A percentile compares a stretch with the other conserved stretches of the same genome.
phyloP scores from a whole-genome alignment of 192 early-diverging fungal genomes.

The Entomortierella lignicola region DNA sequence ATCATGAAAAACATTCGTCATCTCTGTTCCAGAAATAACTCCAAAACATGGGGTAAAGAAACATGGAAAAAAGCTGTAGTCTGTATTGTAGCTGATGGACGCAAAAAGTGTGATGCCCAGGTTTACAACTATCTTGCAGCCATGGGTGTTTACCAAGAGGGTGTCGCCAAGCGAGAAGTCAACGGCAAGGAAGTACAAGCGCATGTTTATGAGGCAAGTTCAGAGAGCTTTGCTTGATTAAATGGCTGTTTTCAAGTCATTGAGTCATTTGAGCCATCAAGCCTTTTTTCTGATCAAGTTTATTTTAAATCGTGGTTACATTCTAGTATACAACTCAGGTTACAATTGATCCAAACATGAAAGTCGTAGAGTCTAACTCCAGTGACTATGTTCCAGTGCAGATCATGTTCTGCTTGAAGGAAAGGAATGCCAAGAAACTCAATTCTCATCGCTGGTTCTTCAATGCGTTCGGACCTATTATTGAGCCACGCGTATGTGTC shows the following conservation, averaged over 20 bases:
- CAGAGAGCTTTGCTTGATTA: neutral
- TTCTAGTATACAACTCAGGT: constrained; percentile 80
- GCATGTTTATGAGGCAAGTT: constrained; percentile 64
- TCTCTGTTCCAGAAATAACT: constrained; percentile 69
- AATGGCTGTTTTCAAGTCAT: neutral
- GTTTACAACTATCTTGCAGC: constrained; percentile 73
- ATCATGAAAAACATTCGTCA: constrained; percentile 85
- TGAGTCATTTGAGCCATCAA: too few relatives aligned
- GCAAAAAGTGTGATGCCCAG: constrained; percentile 72
- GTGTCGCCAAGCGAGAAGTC: constrained; percentile 75
- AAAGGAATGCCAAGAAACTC: constrained; percentile 91
- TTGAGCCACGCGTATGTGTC: constrained; percentile 70
- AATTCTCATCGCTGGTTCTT: constrained; percentile 82
- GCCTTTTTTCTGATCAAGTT: neutral
- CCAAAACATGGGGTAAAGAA: constrained; percentile 64
- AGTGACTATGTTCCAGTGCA: constrained; percentile 75
- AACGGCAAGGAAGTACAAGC: constrained; percentile 71
- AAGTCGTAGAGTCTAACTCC: constrained; percentile 61
- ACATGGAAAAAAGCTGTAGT: constrained; percentile 85
- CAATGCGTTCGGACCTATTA: constrained; percentile 68
- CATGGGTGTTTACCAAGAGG: constrained; percentile 85
- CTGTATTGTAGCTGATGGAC: constrained; percentile 83
- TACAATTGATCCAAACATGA: constrained; percentile 74
- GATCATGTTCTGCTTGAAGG: constrained; percentile 85
- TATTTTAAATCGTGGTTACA: too few relatives aligned